phyloP scores from a whole-genome alignment of 805 yeast genomes.

The Starmerella ratchasimensis region DNA sequence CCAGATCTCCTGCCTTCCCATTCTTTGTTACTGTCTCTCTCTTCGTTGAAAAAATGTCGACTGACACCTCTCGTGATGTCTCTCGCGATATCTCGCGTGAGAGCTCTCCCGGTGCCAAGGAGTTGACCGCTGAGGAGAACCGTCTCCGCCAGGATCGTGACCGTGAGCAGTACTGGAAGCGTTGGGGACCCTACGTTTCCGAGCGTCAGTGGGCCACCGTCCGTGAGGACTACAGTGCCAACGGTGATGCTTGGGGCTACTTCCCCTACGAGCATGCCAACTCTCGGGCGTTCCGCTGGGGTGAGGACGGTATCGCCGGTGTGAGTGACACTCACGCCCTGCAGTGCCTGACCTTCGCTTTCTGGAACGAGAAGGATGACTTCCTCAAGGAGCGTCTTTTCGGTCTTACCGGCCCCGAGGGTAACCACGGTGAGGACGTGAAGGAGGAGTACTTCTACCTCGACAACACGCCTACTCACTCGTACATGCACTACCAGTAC shows the following conservation, averaged over 20 bases:
- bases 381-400: constrained; percentile 73
- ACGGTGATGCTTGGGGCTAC: constrained; percentile 83
- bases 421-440: constrained; percentile 93
- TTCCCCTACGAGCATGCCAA: constrained; percentile 78
- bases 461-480: constrained; percentile 86
- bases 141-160: constrained; percentile 32
- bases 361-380: constrained; percentile 84
- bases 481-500: constrained; percentile 81
- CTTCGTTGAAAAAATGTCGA: too few relatives aligned
- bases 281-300: constrained; percentile 81
- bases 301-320: constrained; percentile 91
- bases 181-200: constrained; percentile 85
- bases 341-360: constrained; percentile 62
- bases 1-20: too few relatives aligned
- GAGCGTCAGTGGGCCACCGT: constrained; percentile 68
- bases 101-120: constrained; percentile 5
- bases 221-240: constrained; percentile 71
- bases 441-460: constrained; percentile 53
- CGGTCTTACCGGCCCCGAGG: constrained; percentile 85
- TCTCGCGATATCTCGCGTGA: too few relatives aligned
- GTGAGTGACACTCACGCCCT: constrained; percentile 71
- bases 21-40: background rate
- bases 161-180: constrained; percentile 48
- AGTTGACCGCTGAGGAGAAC: constrained; percentile 26
- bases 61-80: too few relatives aligned